These are phyloP conservation scores for Rutidosis leptorrhynchoides DNA, from an alignment of 129 eudicot species.

Conservation along the genomic window DNA sequence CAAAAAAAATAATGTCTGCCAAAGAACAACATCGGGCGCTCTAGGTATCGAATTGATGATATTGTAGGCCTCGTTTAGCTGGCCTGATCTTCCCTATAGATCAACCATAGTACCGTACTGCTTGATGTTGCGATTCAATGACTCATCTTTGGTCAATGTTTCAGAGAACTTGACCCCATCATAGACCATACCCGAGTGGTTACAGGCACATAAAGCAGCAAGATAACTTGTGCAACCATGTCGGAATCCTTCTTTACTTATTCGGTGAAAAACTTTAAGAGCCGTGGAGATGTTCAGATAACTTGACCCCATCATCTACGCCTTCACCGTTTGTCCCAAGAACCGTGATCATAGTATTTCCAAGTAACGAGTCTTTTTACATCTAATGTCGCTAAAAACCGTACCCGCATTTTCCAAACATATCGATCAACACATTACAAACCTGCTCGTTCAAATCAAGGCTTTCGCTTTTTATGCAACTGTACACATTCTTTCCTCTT, in stretches of 20 bases:
- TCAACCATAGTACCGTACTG: conserved; percentile 90
- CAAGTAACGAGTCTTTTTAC: conserved; percentile 55
- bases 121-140: conserved; percentile 56
- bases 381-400: conserved; percentile 55
- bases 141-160: conserved; percentile 38
- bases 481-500: conserved; percentile 53
- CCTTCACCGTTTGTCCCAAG: conserved; percentile 74
- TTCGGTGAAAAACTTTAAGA: conserved; percentile 43
- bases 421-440: conserved; percentile 78
- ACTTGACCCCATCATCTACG: too few species aligned
- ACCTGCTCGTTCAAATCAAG: conserved; percentile 62
- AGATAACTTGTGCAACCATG: conserved; percentile 69
- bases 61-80: conserved; percentile 59
- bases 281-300: too few species aligned
- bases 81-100: conserved; percentile 78
- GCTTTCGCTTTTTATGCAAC: conserved; percentile 28
- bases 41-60: conserved; percentile 64
- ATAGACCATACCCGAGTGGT: conserved; percentile 82
- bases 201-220: conserved; percentile 76
- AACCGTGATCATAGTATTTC: conserved; percentile 89
- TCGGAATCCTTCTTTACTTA: conserved; percentile 36
- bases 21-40: conserved; percentile 71
- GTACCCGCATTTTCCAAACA: conserved; percentile 82
- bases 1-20: too few species aligned
- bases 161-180: conserved; percentile 60